Conservation (phyloP, 148 eudicot species). For the Diospyros kaki region DNA sequence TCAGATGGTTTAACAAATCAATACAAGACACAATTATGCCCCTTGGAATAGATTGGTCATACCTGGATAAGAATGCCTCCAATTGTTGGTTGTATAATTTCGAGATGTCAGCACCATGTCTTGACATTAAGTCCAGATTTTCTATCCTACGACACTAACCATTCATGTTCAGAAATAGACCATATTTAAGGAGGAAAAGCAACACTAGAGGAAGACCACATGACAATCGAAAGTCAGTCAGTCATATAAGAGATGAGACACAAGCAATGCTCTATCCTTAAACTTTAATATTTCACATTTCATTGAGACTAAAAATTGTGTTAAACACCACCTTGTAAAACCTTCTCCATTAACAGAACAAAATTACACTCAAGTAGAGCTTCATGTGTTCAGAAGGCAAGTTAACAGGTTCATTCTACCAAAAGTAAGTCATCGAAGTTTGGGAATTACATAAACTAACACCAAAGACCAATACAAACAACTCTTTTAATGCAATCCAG, state of each 20-base stretch:
- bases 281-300: neutral
- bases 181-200: neutral
- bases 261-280: neutral
- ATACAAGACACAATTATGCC: neutral
- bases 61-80: slow-evolving; percentile 72
- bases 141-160: slow-evolving; percentile 54
- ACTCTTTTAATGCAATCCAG: neutral
- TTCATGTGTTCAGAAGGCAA: no score
- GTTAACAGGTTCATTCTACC: no score
- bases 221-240: neutral
- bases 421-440: no score
- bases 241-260: neutral
- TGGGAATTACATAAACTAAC: neutral
- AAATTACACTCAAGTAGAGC: no score
- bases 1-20: neutral
- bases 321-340: no score
- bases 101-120: slow-evolving; percentile 84
- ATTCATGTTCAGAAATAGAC: neutral
- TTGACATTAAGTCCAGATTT: slow-evolving; percentile 81
- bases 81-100: slow-evolving; percentile 71
- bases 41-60: slow-evolving; percentile 2
- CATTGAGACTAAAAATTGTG: neutral
- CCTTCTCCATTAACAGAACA: no score
- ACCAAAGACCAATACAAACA: neutral
- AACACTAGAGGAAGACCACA: neutral